These are phyloP conservation scores for Suillus variegatus DNA, from an alignment of 768 basidiomycete species.

Conservation along the genomic window DNA sequence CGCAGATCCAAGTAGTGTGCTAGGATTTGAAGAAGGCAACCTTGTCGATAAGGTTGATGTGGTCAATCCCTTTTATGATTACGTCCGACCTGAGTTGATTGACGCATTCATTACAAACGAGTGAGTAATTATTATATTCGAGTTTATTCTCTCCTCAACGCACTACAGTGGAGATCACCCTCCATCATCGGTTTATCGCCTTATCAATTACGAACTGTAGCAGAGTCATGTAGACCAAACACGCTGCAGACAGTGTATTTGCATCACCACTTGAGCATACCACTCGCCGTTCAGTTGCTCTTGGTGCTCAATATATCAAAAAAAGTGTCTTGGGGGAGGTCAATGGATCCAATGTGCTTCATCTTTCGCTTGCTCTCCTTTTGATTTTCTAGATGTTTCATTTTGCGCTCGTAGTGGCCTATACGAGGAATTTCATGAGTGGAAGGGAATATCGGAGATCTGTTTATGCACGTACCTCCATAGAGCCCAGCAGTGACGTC, in stretches of 20 bases:
- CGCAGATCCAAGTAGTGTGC: slow-evolving; percentile 65
- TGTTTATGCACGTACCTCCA: slow-evolving; percentile 61
- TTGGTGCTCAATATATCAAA: slow-evolving; percentile 81
- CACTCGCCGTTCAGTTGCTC: slow-evolving; percentile 26
- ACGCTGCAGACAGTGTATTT: background rate
- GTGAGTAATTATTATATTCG: slow-evolving; percentile 51
- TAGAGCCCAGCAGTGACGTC: slow-evolving; percentile 95
- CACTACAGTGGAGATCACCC: slow-evolving; percentile 86
- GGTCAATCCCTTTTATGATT: slow-evolving; percentile 95
- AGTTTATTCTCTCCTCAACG: slow-evolving; percentile 12
- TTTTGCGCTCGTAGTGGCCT: slow-evolving; percentile 92
- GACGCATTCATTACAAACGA: slow-evolving; percentile 96
- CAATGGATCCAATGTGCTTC: slow-evolving; percentile 86
- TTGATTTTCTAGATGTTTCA: slow-evolving; percentile 86
- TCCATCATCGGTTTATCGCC: slow-evolving; percentile 88
- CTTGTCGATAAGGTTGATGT: slow-evolving; percentile 89
- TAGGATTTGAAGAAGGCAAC: slow-evolving; percentile 74
- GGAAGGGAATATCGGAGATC: background rate
- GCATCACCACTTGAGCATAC: background rate
- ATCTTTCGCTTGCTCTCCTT: slow-evolving; percentile 90
- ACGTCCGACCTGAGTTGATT: slow-evolving; percentile 89
- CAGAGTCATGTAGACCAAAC: slow-evolving; percentile 4
- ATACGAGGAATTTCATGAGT: background rate
- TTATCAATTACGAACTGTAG: slow-evolving; percentile 84
- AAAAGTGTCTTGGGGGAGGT: slow-evolving; percentile 95